Evolutionary conservation across 1,139 yeast species (phyloP).

Genomic region (Protomyces gravidus): DNA sequence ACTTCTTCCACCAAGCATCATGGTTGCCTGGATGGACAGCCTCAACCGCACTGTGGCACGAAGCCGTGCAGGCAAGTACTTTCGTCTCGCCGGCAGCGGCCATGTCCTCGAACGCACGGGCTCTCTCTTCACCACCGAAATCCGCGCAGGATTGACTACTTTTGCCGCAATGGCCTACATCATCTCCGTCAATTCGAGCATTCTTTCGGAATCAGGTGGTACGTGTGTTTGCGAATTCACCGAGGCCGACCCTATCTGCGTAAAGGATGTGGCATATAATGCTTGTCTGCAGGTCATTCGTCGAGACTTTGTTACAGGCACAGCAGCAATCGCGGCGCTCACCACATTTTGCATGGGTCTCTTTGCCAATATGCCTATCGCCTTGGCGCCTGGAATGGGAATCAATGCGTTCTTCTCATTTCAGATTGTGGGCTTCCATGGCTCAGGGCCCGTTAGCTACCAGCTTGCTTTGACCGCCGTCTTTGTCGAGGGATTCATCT

Average conservation of each 20-base stretch:
- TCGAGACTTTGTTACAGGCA: slow-evolving; percentile 35
- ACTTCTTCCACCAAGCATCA: neutral
- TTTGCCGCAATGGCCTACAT: slow-evolving; percentile 36
- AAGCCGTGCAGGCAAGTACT: slow-evolving; percentile 32
- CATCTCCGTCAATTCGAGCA: slow-evolving; percentile 34
- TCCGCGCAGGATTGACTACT: slow-evolving; percentile 35
- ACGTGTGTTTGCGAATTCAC: slow-evolving; percentile 34
- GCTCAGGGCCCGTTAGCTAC: slow-evolving; percentile 33
- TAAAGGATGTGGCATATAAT: slow-evolving; percentile 30
- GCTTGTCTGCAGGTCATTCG: slow-evolving; percentile 27
- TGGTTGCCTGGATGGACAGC: slow-evolving; percentile 6
- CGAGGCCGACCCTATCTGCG: slow-evolving; percentile 33
- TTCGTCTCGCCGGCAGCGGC: slow-evolving; percentile 34
- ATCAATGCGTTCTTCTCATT: slow-evolving; percentile 35
- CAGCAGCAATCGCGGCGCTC: slow-evolving; percentile 34
- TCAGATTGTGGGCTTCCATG: slow-evolving; percentile 35
- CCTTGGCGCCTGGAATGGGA: slow-evolving; percentile 36
- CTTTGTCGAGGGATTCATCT: slow-evolving; percentile 35
- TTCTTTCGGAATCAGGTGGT: slow-evolving; percentile 34
- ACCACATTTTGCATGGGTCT: slow-evolving; percentile 35
- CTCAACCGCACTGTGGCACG: slow-evolving; percentile 48
- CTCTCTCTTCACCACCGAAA: slow-evolving; percentile 33
- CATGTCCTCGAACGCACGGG: slow-evolving; percentile 34
- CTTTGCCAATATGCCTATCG: slow-evolving; percentile 35
- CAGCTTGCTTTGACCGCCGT: slow-evolving; percentile 34